phyloP scores from a whole-genome alignment of 164 flowering plant species.

The Piper longum region DNA sequence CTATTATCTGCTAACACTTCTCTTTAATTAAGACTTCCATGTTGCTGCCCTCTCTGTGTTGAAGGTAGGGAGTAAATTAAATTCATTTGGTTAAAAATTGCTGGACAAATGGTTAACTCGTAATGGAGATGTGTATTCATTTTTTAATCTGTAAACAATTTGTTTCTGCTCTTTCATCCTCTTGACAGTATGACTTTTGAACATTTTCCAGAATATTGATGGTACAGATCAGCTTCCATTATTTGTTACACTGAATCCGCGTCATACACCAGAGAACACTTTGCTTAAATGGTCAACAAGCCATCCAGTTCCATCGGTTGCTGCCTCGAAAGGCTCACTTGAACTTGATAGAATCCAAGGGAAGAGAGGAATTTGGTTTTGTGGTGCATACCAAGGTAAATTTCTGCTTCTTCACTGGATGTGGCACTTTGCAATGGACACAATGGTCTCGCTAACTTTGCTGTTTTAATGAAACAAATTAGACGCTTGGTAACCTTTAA shows the following conservation, averaged over 20 bases:
- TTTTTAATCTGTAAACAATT: too few species aligned
- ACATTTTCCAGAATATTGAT: constrained; percentile 49
- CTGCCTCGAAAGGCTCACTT: constrained; percentile 67
- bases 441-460: not conserved
- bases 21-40: too few species aligned
- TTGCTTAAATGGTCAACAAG: constrained; percentile 74
- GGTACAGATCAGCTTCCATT: constrained; percentile 38
- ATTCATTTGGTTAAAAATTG: too few species aligned
- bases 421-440: not conserved
- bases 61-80: too few species aligned
- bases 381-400: constrained; percentile 94
- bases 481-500: not conserved
- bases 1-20: too few species aligned
- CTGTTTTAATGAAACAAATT: too few species aligned
- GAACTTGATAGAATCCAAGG: constrained; percentile 69
- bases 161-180: too few species aligned
- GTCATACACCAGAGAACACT: constrained; percentile 38
- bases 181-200: too few species aligned
- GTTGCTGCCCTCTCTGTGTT: too few species aligned
- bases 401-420: not conserved
- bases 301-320: constrained; percentile 84
- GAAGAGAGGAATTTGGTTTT: constrained; percentile 81
- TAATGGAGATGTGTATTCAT: too few species aligned
- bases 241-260: constrained; percentile 79
- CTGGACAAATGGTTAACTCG: too few species aligned